Percentiles rank a stretch among this genome's conserved stretches.
These are phyloP conservation scores for Adansonia grandidieri DNA, from an alignment of 441 rosid genomes.

Conservation along the genomic window DNA sequence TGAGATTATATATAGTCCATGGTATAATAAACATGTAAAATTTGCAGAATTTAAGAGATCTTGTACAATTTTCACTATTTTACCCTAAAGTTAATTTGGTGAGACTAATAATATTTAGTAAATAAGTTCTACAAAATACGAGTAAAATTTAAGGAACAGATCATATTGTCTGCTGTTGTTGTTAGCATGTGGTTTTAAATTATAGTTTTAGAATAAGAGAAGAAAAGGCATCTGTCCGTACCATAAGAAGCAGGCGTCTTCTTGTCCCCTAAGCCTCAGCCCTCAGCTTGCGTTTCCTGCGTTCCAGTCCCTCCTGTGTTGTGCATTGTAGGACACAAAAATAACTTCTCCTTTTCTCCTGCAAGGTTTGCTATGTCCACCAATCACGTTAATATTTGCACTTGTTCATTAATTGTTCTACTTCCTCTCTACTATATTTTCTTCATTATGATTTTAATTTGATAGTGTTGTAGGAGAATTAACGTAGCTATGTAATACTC, in stretches of 20 bases:
- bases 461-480: background rate
- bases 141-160: background rate
- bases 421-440: background rate
- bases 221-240: constrained; percentile 11
- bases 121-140: background rate
- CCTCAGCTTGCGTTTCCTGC: background rate
- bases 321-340: too few species aligned
- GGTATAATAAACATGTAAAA: background rate
- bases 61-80: background rate
- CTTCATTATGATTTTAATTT: background rate
- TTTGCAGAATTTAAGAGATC: background rate
- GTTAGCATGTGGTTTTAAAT: background rate
- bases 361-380: background rate
- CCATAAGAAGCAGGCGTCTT: background rate
- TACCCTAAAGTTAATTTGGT: background rate
- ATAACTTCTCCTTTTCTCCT: too few species aligned
- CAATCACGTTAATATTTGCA: background rate
- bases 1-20: too few species aligned
- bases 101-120: background rate
- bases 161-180: background rate
- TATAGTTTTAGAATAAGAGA: background rate
- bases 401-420: background rate
- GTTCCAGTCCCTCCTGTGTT: too few species aligned
- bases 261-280: background rate
- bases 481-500: too few species aligned